A percentile compares a stretch with the other conserved stretches of the same genome.
phyloP scores from a whole-genome alignment of 1,139 yeast species.

The Citeromyces hawaiiensis region DNA sequence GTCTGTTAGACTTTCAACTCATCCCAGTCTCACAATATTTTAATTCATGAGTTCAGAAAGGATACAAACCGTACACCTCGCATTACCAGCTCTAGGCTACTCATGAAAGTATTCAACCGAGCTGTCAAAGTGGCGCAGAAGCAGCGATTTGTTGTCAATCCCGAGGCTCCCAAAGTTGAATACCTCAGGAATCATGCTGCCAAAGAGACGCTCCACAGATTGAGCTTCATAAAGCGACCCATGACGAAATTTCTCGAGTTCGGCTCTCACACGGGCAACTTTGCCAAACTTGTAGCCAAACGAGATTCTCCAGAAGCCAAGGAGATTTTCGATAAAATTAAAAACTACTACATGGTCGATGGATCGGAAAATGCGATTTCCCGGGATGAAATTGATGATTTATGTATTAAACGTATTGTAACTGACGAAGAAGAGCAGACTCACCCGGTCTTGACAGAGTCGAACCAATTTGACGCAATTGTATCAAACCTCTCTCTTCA shows the following conservation, averaged over 20 bases:
- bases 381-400: slow-evolving; percentile 17
- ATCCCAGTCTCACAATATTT: too few relatives aligned
- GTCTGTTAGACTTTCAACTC: too few relatives aligned
- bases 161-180: slow-evolving; percentile 48
- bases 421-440: slow-evolving; percentile 57
- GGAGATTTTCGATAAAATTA: slow-evolving; percentile 37
- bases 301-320: slow-evolving; percentile 20
- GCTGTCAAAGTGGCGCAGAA: slow-evolving; percentile 46
- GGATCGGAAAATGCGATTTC: slow-evolving; percentile 38
- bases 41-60: not conserved
- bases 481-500: slow-evolving; percentile 64
- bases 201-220: slow-evolving; percentile 54
- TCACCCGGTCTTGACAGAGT: slow-evolving; percentile 21
- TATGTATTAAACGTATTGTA: slow-evolving; percentile 27
- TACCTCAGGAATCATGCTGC: slow-evolving; percentile 71
- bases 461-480: slow-evolving; percentile 52
- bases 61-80: too few relatives aligned
- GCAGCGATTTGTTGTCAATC: slow-evolving; percentile 31
- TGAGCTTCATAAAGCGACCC: slow-evolving; percentile 59
- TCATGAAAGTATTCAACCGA: slow-evolving; percentile 51
- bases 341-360: slow-evolving; percentile 56
- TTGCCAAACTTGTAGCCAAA: slow-evolving; percentile 17
- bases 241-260: slow-evolving; percentile 53
- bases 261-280: slow-evolving; percentile 63
- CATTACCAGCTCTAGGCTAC: too few relatives aligned